Evolutionary conservation across 2,329 filamentous ascomycete species (phyloP), one percentile per base, ranked within the genome.

Genomic region (Claviceps maximensis): DNA sequence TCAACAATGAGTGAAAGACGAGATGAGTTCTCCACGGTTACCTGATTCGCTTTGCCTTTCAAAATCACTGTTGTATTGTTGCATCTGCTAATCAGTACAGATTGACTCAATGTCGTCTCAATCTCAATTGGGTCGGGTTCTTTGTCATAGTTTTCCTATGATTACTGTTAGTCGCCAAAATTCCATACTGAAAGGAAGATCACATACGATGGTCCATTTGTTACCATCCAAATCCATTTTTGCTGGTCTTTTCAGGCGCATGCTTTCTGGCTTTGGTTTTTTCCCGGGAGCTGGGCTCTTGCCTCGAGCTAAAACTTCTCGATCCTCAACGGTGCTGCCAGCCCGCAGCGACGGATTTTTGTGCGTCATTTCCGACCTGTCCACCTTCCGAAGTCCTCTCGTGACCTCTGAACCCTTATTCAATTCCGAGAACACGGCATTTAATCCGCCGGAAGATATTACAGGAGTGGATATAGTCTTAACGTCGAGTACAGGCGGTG

Each of bases 341-440:
- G 87, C 79, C 57, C 93, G 84, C 54, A 98, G 75, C 10, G 83
- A 81, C 15, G 93, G 93, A 70, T 98, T 98, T 75, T 97, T 97
- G 72, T 98, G 93, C 55, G 93, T 98, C 91, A 96, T 96, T 69
- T 97, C 78, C 52, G 87, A 93, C 65, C 84, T 86, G 71, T 96
- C 91, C 49, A 98, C 93, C 74, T 96, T 98, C 59, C 87, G 86
- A 38, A 98, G 77, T 33, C 87, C 84, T 59, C 87, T 83, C 4
- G 93, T 98, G 55, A 98, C 87, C n/a, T 80, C 77, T 55, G 87
- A 82, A 54, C 93, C 93, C 66, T 86, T 84, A 71, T 97, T 97
- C 51, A 98, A 74, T 59, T 96, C 86, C 42, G 84, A 85, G 67
- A 98, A 98, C 2, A 98, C 89, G 25, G 91, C 89, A 23, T 83